Base-by-base conservation (phyloP, 306 rosid species). In the Lathyrus tuberosus region DNA sequence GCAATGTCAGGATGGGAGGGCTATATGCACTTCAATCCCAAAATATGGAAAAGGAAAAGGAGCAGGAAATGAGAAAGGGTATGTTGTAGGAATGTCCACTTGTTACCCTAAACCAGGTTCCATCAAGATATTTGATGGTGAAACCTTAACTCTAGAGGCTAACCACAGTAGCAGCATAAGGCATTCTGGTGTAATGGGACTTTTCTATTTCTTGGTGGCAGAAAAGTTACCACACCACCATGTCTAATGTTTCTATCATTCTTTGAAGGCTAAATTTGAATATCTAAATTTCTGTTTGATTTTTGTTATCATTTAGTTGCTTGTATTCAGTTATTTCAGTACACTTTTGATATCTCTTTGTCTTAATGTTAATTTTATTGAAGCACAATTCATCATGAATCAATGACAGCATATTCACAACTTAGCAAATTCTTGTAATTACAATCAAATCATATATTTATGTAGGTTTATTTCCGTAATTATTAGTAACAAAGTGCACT, bases 121-220 rank as follows among this genome's bases (percentile, higher is more conserved):
- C 33, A 22, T 87, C 56, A 80, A 83, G 80, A 89, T 91, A 69
- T 28, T 10, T 5, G 81, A 80, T 31, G 89, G 90, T 31, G 97
- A 91, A 83, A 74, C 56, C 2, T 35, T 89, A 73, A 72, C 71
- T 62, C 69, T 87, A 2, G 83, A 76, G 62, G 59, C 89, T 10
- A 76, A 6, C 3, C 86, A 91, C 61, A 78, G 1, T 35, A 78
- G 22, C 79, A 33, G 40, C 5, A 68, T 8, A 70, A 33, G 26
- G 8, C 96, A 89, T 77, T 81, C 82, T 1, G 96, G 96, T 67
- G 88, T 86, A 1, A 91, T 91, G 97, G 96, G 91, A 10, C 80
- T 89, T 56, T 85, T 91, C 78, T 83, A 87, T 72, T 72, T 85
- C 62, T 52, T 91, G 79, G 86, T 89, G 54, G 86, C 94, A 14